phyloP scores from a whole-genome alignment of 108 stramenopile genomes.

The Skeletonema potamos region DNA sequence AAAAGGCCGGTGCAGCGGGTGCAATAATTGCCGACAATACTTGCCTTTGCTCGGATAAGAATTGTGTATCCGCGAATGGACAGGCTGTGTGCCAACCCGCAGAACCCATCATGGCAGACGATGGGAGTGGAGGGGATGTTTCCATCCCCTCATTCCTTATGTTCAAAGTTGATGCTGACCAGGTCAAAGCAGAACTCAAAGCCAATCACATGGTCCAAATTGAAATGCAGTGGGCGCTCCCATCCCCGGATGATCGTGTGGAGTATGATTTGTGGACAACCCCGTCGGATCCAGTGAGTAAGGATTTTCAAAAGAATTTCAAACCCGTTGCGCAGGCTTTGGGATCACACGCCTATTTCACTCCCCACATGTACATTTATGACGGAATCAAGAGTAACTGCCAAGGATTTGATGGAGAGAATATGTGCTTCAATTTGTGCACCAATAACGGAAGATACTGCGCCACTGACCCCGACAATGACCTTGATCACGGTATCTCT shows the following conservation, averaged over 20 bases:
- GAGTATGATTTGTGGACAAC: slow-evolving; percentile 92
- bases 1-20: slow-evolving; percentile 85
- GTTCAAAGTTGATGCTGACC: slow-evolving; percentile 86
- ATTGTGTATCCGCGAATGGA: slow-evolving; percentile 39
- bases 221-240: slow-evolving; percentile 89
- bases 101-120: slow-evolving; percentile 98
- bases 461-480: slow-evolving; percentile 91
- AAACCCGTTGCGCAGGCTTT: slow-evolving; percentile 65
- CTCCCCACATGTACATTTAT: slow-evolving; percentile 90
- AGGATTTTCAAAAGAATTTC: slow-evolving; percentile 70
- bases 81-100: slow-evolving; percentile 60
- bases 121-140: slow-evolving; percentile 91
- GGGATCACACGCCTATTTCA: slow-evolving; percentile 80
- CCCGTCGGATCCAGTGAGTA: slow-evolving; percentile 70
- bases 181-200: slow-evolving; percentile 60
- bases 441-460: slow-evolving; percentile 95
- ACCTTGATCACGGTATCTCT: slow-evolving; percentile 80
- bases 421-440: slow-evolving; percentile 85
- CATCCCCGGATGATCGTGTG: slow-evolving; percentile 85
- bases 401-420: slow-evolving; percentile 53
- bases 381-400: slow-evolving; percentile 82
- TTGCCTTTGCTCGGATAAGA: slow-evolving; percentile 72
- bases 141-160: slow-evolving; percentile 89
- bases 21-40: slow-evolving; percentile 92
- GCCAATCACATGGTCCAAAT: slow-evolving; percentile 73